Percentiles rank a stretch among this genome's conserved stretches.
Conservation (phyloP, 371 early-diverging fungal genomes). For the Zopfochytrium polystomum region DNA sequence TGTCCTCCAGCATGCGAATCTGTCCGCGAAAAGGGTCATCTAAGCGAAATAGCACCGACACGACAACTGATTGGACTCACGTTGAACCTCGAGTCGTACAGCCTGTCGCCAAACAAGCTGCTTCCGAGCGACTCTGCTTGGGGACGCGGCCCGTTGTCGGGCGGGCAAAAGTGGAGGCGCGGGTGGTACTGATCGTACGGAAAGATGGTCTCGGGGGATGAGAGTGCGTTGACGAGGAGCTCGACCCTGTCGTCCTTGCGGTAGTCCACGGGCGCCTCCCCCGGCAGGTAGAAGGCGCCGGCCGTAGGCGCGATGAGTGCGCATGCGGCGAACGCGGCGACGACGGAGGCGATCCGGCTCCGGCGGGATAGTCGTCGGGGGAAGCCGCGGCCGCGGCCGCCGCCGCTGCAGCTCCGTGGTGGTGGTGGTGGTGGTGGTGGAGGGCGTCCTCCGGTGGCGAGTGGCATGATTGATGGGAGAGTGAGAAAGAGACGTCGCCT, state of each 20-base stretch:
- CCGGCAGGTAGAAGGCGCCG: slow-evolving; percentile 81
- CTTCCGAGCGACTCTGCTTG: slow-evolving; percentile 84
- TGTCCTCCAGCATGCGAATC: slow-evolving; percentile 60
- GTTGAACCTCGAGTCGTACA: slow-evolving; percentile 79
- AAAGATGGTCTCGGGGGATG: slow-evolving; percentile 64
- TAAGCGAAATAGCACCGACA: not conserved
- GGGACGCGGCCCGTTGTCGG: slow-evolving; percentile 65
- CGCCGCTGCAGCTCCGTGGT: too few species aligned
- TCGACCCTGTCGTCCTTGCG: slow-evolving; percentile 64
- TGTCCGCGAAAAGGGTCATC: slow-evolving; percentile 10
- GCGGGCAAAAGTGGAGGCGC: slow-evolving; percentile 81
- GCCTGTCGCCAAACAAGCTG: slow-evolving; percentile 94
- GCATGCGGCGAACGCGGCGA: not conserved
- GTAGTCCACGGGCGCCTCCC: slow-evolving; percentile 90
- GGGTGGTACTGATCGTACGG: slow-evolving; percentile 89
- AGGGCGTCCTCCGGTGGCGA: too few species aligned
- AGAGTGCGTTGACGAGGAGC: slow-evolving; percentile 84
- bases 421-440: too few species aligned
- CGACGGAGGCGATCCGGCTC: too few species aligned
- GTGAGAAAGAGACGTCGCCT: too few species aligned
- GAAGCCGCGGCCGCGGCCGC: too few species aligned
- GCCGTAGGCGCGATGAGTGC: slow-evolving; percentile 3
- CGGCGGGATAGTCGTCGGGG: too few species aligned
- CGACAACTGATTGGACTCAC: slow-evolving; percentile 40
- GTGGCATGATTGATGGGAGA: too few species aligned